Percentiles rank a stretch among this genome's conserved stretches.
phyloP scores from a whole-genome alignment of 345 rosid species.

The Eucalyptus marginata region DNA sequence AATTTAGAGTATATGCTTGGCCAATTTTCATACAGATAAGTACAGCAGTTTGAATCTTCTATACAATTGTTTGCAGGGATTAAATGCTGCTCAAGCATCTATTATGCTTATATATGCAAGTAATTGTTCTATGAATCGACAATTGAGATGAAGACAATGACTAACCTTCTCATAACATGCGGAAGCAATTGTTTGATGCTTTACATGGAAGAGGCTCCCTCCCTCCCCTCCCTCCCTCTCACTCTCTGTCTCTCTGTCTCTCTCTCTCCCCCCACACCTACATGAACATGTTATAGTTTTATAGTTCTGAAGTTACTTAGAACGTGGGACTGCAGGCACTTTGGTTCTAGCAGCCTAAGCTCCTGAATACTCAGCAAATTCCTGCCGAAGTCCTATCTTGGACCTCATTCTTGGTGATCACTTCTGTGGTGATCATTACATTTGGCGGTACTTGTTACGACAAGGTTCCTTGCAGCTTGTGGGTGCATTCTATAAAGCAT shows the following conservation, averaged over 20 bases:
- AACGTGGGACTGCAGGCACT: background rate
- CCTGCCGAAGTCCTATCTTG: background rate
- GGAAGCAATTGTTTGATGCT: background rate
- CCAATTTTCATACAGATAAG: background rate
- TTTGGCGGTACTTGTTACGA: background rate
- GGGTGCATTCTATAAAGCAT: background rate
- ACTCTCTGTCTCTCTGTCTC: too few relatives aligned
- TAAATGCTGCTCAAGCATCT: background rate
- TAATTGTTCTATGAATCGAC: background rate
- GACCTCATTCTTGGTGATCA: background rate
- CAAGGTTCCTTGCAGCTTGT: background rate
- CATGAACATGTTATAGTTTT: background rate
- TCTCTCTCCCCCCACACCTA: background rate
- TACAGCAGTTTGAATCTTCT: background rate
- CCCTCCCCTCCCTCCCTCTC: background rate
- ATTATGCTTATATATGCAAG: background rate
- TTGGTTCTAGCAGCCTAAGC: background rate
- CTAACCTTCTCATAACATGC: background rate
- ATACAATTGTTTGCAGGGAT: background rate
- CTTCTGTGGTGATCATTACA: background rate
- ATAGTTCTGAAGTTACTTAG: background rate
- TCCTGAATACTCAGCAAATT: background rate
- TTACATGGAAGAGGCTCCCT: background rate
- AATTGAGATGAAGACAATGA: background rate
- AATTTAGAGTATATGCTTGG: background rate